A percentile compares a stretch with the other conserved stretches of the same genome.
phyloP scores from a whole-genome alignment of 805 yeast genomes.

The Lachancea nothofagi region DNA sequence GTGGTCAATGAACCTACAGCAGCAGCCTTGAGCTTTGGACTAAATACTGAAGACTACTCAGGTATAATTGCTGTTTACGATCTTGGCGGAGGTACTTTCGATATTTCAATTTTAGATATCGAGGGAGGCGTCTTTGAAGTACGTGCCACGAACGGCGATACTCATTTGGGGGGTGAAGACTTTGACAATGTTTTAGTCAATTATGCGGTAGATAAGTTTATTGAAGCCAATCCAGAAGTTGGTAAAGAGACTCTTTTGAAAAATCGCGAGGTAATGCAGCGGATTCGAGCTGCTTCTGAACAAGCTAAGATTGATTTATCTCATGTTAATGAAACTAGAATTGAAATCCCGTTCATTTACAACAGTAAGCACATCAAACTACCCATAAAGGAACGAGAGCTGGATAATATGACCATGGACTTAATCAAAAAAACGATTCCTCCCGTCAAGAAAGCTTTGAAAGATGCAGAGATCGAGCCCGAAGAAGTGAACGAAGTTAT shows the following conservation, averaged over 20 bases:
- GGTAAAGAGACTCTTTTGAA: constrained; percentile 31
- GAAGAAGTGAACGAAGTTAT: constrained; percentile 69
- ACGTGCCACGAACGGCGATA: constrained; percentile 76
- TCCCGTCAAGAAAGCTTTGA: constrained; percentile 68
- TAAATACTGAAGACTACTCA: constrained; percentile 44
- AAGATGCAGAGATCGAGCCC: constrained; percentile 64
- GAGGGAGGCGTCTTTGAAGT: constrained; percentile 81
- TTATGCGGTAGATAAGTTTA: constrained; percentile 53
- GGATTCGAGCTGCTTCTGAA: constrained; percentile 77
- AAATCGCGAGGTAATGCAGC: constrained; percentile 57
- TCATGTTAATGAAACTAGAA: constrained; percentile 53
- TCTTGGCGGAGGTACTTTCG: constrained; percentile 84
- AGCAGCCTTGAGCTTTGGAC: constrained; percentile 78
- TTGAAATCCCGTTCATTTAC: constrained; percentile 65
- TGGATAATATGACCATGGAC: constrained; percentile 61
- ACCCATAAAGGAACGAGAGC: constrained; percentile 56
- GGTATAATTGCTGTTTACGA: constrained; percentile 53
- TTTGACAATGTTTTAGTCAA: constrained; percentile 61
- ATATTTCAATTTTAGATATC: constrained; percentile 69
- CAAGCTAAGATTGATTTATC: constrained; percentile 70
- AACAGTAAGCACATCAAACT: constrained; percentile 56
- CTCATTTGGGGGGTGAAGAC: constrained; percentile 84
- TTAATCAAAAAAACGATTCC: constrained; percentile 62
- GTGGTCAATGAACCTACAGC: constrained; percentile 84
- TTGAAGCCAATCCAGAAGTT: constrained; percentile 45